Evolutionary conservation across 2,329 filamentous ascomycete genomes (phyloP), one percentile per base, ranked within the genome.

Genomic region (Colletotrichum ledebouriae): DNA sequence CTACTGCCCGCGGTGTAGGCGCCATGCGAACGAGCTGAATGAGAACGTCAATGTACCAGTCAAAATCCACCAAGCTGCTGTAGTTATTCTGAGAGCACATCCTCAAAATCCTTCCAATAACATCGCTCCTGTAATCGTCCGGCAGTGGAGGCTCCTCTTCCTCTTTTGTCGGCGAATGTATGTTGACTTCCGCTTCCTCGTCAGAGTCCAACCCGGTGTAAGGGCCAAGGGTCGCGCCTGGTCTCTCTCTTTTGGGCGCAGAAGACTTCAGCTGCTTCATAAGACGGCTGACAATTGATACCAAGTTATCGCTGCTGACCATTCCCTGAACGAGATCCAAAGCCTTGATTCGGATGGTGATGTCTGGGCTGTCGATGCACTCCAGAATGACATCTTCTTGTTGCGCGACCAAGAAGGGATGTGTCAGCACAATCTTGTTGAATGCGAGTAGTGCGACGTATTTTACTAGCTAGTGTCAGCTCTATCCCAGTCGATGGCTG

Each of bases 381-480:
- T 97, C 92, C 77, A 99, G 85, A 71, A 99, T 98, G 55, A 98
- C 95, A 79, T 98, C 95, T 78, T 97, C 94, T 76, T 99, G 96
- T 76, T 95, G 88, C 5, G 93, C 90, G 33, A 99, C 96, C 37
- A 99, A 86, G 76, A 91, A 90, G 3, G 95, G 92, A 77, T 99
- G 94, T 0, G 94, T 96, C 20, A 87, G 79, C 34, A 97, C 95
- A 73, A 99, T 97, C 77, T 94, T 95, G 77, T 97, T 97, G 80
- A 99, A 97, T 1, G 96, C 95, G 69, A 99, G 86, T 58, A 99
- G 83, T 1, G 96, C 95, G 74, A 99, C 96, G 75, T 98, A 99
- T 91, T 97, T 98, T 73, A 99, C 93, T 63, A 15, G 3, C 13
- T n/a, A n/a, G 7, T 2, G 47, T 72, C 44, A 70, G 60, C 34